Evolutionary conservation across 257 asterid species (phyloP).

Genomic region (Solanum chmielewskii): DNA sequence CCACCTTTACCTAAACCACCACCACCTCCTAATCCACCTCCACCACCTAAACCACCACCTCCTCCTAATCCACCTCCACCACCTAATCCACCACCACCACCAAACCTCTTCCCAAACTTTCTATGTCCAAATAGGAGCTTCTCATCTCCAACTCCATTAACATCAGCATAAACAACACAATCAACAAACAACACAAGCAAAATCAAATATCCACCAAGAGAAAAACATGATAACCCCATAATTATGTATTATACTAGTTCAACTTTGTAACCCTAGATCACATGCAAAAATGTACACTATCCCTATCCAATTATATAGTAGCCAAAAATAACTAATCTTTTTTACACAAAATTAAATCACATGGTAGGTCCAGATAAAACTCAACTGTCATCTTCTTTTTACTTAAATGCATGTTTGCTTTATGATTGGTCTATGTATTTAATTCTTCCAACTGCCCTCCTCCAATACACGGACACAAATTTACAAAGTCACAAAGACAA

Average conservation of each 20-base stretch:
- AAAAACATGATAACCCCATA: neutral
- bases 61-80: neutral
- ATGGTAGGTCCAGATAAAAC: neutral
- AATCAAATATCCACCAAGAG: neutral
- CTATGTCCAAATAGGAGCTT: neutral
- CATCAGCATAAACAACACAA: neutral
- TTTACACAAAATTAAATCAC: neutral
- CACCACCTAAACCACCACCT: neutral
- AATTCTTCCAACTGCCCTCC: neutral
- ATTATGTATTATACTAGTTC: neutral
- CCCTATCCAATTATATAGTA: neutral
- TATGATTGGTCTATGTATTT: neutral
- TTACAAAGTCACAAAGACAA: neutral
- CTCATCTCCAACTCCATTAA: neutral
- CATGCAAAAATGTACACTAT: neutral
- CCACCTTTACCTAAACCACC: neutral
- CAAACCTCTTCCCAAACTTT: neutral
- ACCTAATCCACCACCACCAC: neutral
- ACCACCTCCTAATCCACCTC: neutral
- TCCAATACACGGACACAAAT: neutral
- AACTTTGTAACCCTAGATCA: neutral
- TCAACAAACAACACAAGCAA: neutral
- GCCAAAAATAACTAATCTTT: neutral
- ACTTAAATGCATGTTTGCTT: neutral
- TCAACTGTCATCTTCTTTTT: neutral